Base-by-base conservation (phyloP, 352 stramenopile species). In the Phytophthora pinifolia region DNA sequence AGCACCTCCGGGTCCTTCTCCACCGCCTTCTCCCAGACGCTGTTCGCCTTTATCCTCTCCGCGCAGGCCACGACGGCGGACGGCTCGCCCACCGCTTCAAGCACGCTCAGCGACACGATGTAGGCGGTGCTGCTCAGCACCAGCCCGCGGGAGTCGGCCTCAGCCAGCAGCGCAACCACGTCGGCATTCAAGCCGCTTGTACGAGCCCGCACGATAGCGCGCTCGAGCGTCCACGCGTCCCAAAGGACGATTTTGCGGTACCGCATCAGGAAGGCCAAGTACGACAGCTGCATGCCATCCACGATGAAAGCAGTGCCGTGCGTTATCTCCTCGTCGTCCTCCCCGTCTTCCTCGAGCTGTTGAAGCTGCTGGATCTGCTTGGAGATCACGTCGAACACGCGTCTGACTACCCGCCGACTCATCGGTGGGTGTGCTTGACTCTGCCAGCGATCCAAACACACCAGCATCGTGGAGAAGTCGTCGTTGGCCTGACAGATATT, bases 401-500 rank as follows among this genome's bases (percentile, higher is more conserved):
- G 73, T 37, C 81, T 63, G 5, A 74, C 44, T 9, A 78, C 61
- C 2, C 77, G 64, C 13, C 71, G 72, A 64, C 79, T 90, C 32
- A 87, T 51, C 14, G 53, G 62, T n/a, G 46, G 50, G 29, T 62
- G 49, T 13, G 49, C 50, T 46, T 79, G 72, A n/a, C 39, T 56
- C 17, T 86, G 74, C 73, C 74, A 88, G 17, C 77, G 73, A 36
- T 90, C 75, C 15, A 90, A 47, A 29, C 75, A 82, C 31, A 75
- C 65, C 3, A 90, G 37, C 69, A 83, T 71, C 2, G 77, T 86
- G 20, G 63, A 68, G 17, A 90, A 53, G 22, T 90, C 77, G 30
- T 84, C 60, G 42, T 83, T 84, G 2, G 75, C 79, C 35, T 85
- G 73, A 36, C 79, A 90, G 17, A 88, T 63, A 41, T 88, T 86